Evolutionary conservation across 2,329 filamentous ascomycete species (phyloP).

Genomic region (Xylaria sp.): DNA sequence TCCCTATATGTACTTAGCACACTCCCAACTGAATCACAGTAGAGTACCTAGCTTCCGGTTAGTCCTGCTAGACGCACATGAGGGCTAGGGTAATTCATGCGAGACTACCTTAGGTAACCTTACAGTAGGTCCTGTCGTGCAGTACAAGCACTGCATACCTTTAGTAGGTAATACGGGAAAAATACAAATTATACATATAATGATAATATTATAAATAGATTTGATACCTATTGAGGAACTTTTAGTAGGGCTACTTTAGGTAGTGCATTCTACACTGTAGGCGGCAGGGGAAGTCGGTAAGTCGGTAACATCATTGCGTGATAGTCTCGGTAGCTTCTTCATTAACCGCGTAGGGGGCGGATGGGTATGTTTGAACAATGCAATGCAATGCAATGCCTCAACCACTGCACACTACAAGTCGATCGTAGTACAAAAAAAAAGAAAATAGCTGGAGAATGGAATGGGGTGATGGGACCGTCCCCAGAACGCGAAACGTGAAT

Average conservation of each 20-base stretch:
- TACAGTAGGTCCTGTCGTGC: neutral
- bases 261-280: neutral
- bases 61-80: conserved; percentile 8
- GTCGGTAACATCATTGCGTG: neutral
- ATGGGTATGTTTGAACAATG: neutral
- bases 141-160: neutral
- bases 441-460: conserved; percentile 11
- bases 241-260: neutral
- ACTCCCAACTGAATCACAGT: neutral
- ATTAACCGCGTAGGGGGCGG: neutral
- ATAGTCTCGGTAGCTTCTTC: neutral
- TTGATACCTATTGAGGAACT: neutral
- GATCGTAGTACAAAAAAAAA: neutral
- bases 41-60: conserved; percentile 2
- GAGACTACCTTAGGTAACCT: neutral
- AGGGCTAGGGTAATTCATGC: conserved; percentile 9
- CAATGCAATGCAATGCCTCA: neutral
- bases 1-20: neutral
- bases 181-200: neutral
- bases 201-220: neutral
- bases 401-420: neutral
- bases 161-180: conserved; percentile 6
- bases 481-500: conserved; percentile 19
- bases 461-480: neutral
- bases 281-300: neutral